Evolutionary conservation across 345 rosid genomes (phyloP).

Genomic region (Aquilaria yunnanensis): DNA sequence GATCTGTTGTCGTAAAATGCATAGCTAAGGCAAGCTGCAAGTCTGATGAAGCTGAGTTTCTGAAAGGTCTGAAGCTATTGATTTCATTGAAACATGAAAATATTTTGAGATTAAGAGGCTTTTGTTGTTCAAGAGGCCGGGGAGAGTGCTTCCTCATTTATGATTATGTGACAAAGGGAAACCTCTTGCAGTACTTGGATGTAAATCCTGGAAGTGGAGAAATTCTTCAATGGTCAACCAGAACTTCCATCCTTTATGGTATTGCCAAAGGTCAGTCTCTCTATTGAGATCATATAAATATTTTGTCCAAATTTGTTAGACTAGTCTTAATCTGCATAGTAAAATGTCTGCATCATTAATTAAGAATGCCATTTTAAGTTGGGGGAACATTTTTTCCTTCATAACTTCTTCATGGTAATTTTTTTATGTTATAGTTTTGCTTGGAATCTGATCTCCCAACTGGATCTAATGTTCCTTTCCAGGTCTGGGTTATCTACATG

Average conservation of each 20-base stretch:
- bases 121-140: conserved; percentile 93
- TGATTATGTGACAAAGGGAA: conserved; percentile 82
- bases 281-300: neutral
- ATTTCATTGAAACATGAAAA: conserved; percentile 74
- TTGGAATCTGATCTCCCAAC: neutral
- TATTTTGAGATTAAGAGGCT: conserved; percentile 73
- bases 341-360: neutral
- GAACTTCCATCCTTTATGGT: conserved; percentile 73
- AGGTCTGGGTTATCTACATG: conserved; percentile 79
- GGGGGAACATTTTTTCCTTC: neutral
- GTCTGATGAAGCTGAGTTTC: conserved; percentile 67
- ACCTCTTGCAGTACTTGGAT: conserved; percentile 73
- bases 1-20: conserved; percentile 72
- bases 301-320: neutral
- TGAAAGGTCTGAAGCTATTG: conserved; percentile 73
- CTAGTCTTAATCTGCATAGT: neutral
- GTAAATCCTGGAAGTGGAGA: conserved; percentile 42
- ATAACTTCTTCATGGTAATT: neutral
- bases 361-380: too few species aligned
- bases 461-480: conserved; percentile 15
- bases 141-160: conserved; percentile 91
- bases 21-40: conserved; percentile 86
- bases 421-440: neutral
- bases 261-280: conserved; percentile 68
- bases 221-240: conserved; percentile 81